Base-by-base conservation (phyloP, 345 rosid genomes). In the Heritiera littoralis region DNA sequence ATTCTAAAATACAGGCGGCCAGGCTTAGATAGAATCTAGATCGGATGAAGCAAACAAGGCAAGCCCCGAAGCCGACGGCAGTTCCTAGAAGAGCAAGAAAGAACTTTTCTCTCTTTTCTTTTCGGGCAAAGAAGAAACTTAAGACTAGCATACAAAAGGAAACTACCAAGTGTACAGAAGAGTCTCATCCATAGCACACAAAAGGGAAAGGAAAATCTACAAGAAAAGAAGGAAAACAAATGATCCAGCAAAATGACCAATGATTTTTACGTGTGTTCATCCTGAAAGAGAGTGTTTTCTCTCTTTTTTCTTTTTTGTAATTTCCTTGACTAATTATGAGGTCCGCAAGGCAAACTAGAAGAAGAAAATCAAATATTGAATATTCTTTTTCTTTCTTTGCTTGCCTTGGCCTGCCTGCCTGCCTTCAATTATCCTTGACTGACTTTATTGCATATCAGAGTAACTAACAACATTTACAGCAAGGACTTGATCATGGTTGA, bases 111-210 rank as follows among this genome's bases (percentile, higher is more conserved):
- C 52, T 10, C 52, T 10, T 48, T 48, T 48, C 10, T 10, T 48
- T 48, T 48, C 10, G 14, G 52, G 13, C 52, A 11, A 48, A 48
- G 9, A 12, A 11, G 13, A 48, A 7, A 4, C 15, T 11, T 0
- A 74, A 17, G 56, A 52, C 66, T 58, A 32, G 56, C 9, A 69
- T 48, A 64, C 45, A 28, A 18, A 64, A 79, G 55, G 72, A 51
- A 63, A 67, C 20, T 38, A 7, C 40, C 61, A 81, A 79, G 35
- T 86, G 88, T 85, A 81, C 84, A 85, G 72, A 56, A 45, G 77
- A 72, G 70, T 48, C 52, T 48, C 52, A 10, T 69, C 17, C 55
- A 51, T 13, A 12, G 13, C 55, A 51, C 55, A 51, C 0, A 46
- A 46, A 46, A 9, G 12, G 12, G 9, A 13, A 13, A 48, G 66